phyloP scores from a whole-genome alignment of 2,329 filamentous ascomycete genomes.

The Fusarium subtropicale region DNA sequence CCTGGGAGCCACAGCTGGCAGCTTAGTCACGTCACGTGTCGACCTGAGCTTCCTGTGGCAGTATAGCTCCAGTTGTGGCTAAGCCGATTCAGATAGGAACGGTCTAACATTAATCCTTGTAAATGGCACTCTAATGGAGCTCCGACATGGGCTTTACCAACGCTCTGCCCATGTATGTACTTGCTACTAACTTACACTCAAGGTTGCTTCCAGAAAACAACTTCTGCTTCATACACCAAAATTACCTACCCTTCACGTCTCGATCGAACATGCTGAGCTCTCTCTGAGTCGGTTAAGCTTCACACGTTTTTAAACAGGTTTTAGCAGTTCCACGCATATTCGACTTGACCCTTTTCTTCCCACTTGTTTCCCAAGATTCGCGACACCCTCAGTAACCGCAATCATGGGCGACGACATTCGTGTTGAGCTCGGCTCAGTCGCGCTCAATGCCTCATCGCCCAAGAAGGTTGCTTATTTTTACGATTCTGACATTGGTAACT shows the following conservation, averaged over 20 bases:
- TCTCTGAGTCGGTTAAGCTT: conserved; percentile 33
- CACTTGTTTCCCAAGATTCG: conserved; percentile 23
- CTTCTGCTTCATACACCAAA: conserved; percentile 16
- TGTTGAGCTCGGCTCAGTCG: conserved; percentile 58
- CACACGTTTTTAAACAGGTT: conserved; percentile 7
- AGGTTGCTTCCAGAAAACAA: conserved; percentile 31
- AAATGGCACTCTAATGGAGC: conserved; percentile 24
- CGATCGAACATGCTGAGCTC: conserved; percentile 40
- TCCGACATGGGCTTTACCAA: conserved; percentile 35
- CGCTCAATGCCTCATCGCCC: conserved; percentile 60
- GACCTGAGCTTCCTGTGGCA: conserved; percentile 20
- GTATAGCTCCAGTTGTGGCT: conserved; percentile 17
- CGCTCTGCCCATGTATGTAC: conserved; percentile 35
- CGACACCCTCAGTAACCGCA: conserved; percentile 34
- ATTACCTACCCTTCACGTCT: conserved; percentile 14
- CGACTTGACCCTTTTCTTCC: conserved; percentile 14
- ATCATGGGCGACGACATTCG: conserved; percentile 56
- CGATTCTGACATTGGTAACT: conserved; percentile 97
- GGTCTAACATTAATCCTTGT: conserved; percentile 50
- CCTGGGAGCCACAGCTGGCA: conserved; percentile 47
- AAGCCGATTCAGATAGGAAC: conserved; percentile 31
- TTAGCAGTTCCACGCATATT: background rate
- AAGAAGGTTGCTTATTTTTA: conserved; percentile 99
- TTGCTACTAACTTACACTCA: conserved; percentile 33
- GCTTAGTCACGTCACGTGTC: conserved; percentile 49